These are phyloP conservation scores for Magnaporthiopsis rhizophila DNA, from an alignment of 2,329 filamentous ascomycete genomes.

Conservation along the genomic window DNA sequence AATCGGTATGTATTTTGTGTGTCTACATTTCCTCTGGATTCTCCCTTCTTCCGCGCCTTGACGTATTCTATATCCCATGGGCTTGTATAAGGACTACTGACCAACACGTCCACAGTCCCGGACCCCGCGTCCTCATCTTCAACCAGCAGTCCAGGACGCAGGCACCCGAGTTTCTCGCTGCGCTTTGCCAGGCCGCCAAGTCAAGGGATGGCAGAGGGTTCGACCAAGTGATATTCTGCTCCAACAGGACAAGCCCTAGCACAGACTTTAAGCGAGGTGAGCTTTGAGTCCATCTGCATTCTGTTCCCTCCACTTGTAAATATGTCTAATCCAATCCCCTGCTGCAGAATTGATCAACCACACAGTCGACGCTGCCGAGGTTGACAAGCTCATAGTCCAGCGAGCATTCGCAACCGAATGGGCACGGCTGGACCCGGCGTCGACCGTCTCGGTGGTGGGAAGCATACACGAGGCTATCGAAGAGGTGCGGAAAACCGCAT, in stretches of 20 bases:
- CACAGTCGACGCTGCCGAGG: slow-evolving; percentile 40
- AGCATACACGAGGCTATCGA: slow-evolving; percentile 50
- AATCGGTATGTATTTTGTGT: slow-evolving; percentile 13
- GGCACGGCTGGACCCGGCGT: slow-evolving; percentile 35
- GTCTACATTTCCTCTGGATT: not conserved
- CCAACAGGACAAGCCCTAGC: slow-evolving; percentile 34
- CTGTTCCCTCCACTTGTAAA: slow-evolving; percentile 7
- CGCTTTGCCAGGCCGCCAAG: slow-evolving; percentile 34
- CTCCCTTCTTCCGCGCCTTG: slow-evolving; percentile 9
- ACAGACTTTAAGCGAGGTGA: slow-evolving; percentile 39
- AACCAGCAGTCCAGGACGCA: slow-evolving; percentile 88
- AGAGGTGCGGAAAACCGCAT: slow-evolving; percentile 28
- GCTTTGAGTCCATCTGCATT: not conserved
- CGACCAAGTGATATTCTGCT: slow-evolving; percentile 51
- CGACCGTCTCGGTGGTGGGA: slow-evolving; percentile 36
- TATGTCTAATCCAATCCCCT: slow-evolving; percentile 1
- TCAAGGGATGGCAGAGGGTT: slow-evolving; percentile 41
- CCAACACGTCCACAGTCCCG: not conserved
- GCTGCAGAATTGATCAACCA: slow-evolving; percentile 46
- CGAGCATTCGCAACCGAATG: slow-evolving; percentile 42
- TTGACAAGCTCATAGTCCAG: slow-evolving; percentile 43
- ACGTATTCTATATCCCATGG: no score
- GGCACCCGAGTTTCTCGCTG: slow-evolving; percentile 50
- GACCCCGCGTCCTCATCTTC: slow-evolving; percentile 59
- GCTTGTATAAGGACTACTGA: not conserved